These are phyloP conservation scores for Penicillium frequentans DNA, from an alignment of 2,329 filamentous ascomycete genomes.

Conservation along the genomic window DNA sequence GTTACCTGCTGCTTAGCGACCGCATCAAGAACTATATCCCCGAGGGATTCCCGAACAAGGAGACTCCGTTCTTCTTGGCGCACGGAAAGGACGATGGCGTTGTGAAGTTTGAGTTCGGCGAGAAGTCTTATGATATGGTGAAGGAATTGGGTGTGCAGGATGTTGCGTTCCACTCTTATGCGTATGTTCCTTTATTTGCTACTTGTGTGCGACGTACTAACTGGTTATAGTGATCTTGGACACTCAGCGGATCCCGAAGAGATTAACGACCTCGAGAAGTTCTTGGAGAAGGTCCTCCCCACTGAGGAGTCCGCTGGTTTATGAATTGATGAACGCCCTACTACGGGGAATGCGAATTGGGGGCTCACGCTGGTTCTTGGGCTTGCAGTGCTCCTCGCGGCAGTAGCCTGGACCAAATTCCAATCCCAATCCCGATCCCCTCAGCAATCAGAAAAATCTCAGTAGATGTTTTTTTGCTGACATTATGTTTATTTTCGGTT, in stretches of 20 bases:
- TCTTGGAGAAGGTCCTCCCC: constrained; percentile 56
- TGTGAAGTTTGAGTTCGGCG: constrained; percentile 68
- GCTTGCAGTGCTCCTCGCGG: constrained; percentile 18
- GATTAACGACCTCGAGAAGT: constrained; percentile 75
- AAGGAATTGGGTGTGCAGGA: constrained; percentile 66
- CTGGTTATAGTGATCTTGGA: constrained; percentile 58
- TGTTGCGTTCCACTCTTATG: constrained; percentile 74
- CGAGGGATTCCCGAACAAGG: constrained; percentile 61
- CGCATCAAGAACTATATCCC: constrained; percentile 61
- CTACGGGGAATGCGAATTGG: constrained; percentile 9
- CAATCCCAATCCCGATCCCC: neutral
- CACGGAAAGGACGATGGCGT: constrained; percentile 79
- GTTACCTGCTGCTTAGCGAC: constrained; percentile 71
- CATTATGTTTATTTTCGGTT: neutral
- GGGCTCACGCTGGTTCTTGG: constrained; percentile 20
- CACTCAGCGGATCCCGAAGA: constrained; percentile 78
- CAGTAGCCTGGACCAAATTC: neutral
- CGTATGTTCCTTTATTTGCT: constrained; percentile 50
- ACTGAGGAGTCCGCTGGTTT: constrained; percentile 42
- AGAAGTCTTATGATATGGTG: constrained; percentile 65
- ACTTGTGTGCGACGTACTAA: neutral
- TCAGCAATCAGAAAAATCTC: neutral
- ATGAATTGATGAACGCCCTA: constrained; percentile 30
- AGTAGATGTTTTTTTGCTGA: neutral
- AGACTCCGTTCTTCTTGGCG: constrained; percentile 83